Conservation (phyloP, 78 protist genomes). For the Dictyostelium purpureum region DNA sequence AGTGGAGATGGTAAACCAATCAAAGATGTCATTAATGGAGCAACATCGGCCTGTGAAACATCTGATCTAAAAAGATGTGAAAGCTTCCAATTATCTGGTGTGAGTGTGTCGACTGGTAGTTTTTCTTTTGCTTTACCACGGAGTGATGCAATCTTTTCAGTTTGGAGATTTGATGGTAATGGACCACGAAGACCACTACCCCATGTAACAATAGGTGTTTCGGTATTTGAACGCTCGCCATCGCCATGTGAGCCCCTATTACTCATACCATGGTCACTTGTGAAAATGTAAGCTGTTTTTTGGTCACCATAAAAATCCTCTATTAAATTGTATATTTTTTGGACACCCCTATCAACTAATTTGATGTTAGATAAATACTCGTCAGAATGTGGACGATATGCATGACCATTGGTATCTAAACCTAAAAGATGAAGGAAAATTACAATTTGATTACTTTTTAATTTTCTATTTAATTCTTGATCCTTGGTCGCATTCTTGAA, state of each 20-base stretch:
- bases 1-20: conserved; percentile 87
- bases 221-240: conserved; percentile 90
- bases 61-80: conserved; percentile 55
- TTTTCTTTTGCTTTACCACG: conserved; percentile 65
- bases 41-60: conserved; percentile 90
- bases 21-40: conserved; percentile 87
- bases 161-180: conserved; percentile 18
- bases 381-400: conserved; percentile 74
- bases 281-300: conserved; percentile 86
- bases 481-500: conserved; percentile 59
- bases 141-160: conserved; percentile 47
- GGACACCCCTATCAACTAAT: conserved; percentile 81
- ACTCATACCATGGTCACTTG: conserved; percentile 95
- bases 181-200: conserved; percentile 90
- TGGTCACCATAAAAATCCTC: conserved; percentile 81
- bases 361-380: conserved; percentile 84
- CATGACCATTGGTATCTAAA: conserved; percentile 92
- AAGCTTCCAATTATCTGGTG: conserved; percentile 78
- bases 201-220: conserved; percentile 92
- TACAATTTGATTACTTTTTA: conserved; percentile 19
- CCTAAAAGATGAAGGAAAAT: conserved; percentile 93
- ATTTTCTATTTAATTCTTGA: background rate
- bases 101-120: background rate
- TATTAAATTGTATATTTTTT: background rate
- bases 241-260: conserved; percentile 92